These are phyloP conservation scores for Thelonectria blattea DNA, from an alignment of 2,329 filamentous ascomycete species.

Conservation along the genomic window DNA sequence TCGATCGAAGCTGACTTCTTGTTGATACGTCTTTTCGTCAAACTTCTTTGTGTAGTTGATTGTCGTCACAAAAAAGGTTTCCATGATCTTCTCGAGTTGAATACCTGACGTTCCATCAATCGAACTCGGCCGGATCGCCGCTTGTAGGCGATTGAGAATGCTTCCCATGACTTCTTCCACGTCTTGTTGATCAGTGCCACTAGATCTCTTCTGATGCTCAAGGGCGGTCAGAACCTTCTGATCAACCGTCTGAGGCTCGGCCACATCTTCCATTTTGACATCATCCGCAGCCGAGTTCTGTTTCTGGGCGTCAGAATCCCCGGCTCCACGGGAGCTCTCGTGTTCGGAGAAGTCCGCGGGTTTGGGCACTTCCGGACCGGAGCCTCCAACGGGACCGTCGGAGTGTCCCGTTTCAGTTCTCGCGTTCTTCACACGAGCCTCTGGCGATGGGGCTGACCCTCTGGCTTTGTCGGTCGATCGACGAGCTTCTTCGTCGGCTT, in stretches of 20 bases:
- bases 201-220: slow-evolving; percentile 53
- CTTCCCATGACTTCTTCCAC: slow-evolving; percentile 96
- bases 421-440: slow-evolving; percentile 36
- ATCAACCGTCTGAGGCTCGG: slow-evolving; percentile 49
- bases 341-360: background rate
- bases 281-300: slow-evolving; percentile 11
- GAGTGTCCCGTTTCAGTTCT: slow-evolving; percentile 31
- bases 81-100: slow-evolving; percentile 80
- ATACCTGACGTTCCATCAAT: slow-evolving; percentile 69
- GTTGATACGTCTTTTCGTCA: slow-evolving; percentile 48
- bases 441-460: slow-evolving; percentile 15
- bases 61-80: slow-evolving; percentile 69
- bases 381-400: slow-evolving; percentile 21
- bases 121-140: slow-evolving; percentile 77
- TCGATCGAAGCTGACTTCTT: slow-evolving; percentile 63
- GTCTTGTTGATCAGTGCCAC: slow-evolving; percentile 80
- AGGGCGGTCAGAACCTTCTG: slow-evolving; percentile 53
- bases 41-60: slow-evolving; percentile 65
- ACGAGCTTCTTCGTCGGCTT: slow-evolving; percentile 46
- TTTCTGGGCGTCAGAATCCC: background rate
- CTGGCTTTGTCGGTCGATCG: slow-evolving; percentile 46
- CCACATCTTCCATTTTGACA: slow-evolving; percentile 41
- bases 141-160: slow-evolving; percentile 88
- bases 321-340: background rate
- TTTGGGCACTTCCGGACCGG: background rate